These are phyloP conservation scores for Nevesoporus exiguus DNA, from an alignment of 768 basidiomycete species.

Conservation along the genomic window DNA sequence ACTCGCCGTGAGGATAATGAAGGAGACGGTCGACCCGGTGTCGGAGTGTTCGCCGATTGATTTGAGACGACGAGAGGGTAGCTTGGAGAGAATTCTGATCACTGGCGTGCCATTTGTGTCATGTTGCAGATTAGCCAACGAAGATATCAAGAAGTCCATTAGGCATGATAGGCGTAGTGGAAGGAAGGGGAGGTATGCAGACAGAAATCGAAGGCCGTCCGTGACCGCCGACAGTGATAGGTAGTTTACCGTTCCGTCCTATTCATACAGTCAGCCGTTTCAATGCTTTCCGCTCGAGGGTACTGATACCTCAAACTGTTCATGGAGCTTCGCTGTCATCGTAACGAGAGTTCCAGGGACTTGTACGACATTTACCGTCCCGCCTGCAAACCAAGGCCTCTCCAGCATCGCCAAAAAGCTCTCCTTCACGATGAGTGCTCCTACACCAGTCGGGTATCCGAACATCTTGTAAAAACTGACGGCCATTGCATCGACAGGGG, in stretches of 20 bases:
- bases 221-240: conserved; percentile 71
- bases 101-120: conserved; percentile 57
- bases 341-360: conserved; percentile 73
- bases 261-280: conserved; percentile 11
- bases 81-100: conserved; percentile 63
- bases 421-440: conserved; percentile 72
- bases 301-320: conserved; percentile 69
- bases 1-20: conserved; percentile 63
- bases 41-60: conserved; percentile 65
- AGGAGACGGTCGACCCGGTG: conserved; percentile 58
- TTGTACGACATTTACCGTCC: conserved; percentile 79
- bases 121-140: conserved; percentile 56
- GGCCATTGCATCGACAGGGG: conserved; percentile 77
- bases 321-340: conserved; percentile 53
- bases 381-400: conserved; percentile 84
- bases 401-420: conserved; percentile 57
- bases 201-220: conserved; percentile 71
- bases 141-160: conserved; percentile 54
- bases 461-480: conserved; percentile 91
- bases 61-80: conserved; percentile 50
- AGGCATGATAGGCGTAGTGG: conserved; percentile 74
- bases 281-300: background rate
- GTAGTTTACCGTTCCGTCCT: conserved; percentile 89
- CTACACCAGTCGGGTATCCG: conserved; percentile 82
- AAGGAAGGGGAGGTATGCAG: conserved; percentile 76